Base-by-base conservation (phyloP, 768 basidiomycete genomes). In the Lactifluus subvellereus region DNA sequence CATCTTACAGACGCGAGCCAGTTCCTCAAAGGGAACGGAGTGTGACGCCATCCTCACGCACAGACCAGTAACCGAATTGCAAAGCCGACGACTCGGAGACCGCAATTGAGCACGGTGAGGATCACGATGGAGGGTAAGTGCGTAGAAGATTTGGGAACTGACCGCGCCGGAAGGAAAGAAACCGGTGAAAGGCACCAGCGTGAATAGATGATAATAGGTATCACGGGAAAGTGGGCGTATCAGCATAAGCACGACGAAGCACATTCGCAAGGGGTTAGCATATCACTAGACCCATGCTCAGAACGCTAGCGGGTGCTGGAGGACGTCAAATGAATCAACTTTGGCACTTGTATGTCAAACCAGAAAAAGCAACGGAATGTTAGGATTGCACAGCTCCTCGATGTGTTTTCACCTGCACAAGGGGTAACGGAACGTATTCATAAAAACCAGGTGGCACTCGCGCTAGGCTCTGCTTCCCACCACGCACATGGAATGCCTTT, bases 391-490 rank as follows among this genome's bases (percentile, higher is more conserved):
- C 37, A 22, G 61, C 50, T 37, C 42, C 43, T 20, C 9, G 49
- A 43, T 35, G 61, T 14, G 56, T 52, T 45, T 32, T 53, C 50
- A 62, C 56, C 35, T 10, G 43, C 57, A 58, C 51, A 45, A 62
- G 61, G 43, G 61, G 56, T 11, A 62, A 33, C 27, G 57, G 56
- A 20, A 40, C 30, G 51, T 58, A 58, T n/a, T 52, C 35, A 38
- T 58, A 53, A 35, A 51, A 57, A 53, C 50, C 57, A 53, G 43
- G 43, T 38, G 56, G n/a, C 22, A 30, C 18, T 38, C 51, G 61
- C 30, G 51, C 51, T 11, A 16, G 4, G 43, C 30, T 22, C 51
- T 33, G 61, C 37, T 53, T 58, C 35, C 27, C 14, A 14, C 51
- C 61, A 53, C 51, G 61, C 42, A 30, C 22, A 53, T 43, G 51